Evolutionary conservation across 441 rosid genomes (phyloP).

Genomic region (Adansonia madagascariensis): DNA sequence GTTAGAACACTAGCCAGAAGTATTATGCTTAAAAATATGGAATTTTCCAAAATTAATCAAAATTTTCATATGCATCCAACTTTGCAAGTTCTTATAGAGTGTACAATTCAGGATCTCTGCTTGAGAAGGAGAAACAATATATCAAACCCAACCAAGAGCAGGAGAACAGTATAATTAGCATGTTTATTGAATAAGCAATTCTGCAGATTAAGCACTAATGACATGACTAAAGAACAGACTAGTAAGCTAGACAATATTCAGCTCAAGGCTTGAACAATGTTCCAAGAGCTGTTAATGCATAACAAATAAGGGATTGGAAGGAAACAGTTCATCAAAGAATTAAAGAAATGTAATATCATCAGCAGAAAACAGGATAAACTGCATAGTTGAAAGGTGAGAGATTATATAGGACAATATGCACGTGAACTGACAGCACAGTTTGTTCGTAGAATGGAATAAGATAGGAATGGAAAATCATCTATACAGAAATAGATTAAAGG

Average conservation of each 20-base stretch:
- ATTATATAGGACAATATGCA: slow-evolving; percentile 10
- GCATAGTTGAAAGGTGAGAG: slow-evolving; percentile 19
- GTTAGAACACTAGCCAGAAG: slow-evolving; percentile 1
- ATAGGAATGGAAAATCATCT: neutral
- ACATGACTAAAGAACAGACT: neutral
- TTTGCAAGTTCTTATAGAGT: neutral
- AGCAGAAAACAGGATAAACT: slow-evolving; percentile 3
- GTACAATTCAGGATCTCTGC: neutral
- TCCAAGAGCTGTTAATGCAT: neutral
- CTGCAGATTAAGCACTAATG: slow-evolving; percentile 17
- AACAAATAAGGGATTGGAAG: neutral
- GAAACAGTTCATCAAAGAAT: neutral
- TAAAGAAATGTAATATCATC: slow-evolving; percentile 3
- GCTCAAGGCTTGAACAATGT: slow-evolving; percentile 1
- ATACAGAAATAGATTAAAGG: neutral
- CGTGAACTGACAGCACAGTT: neutral
- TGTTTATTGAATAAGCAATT: neutral
- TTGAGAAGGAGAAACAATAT: slow-evolving; percentile 12
- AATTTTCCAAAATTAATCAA: slow-evolving; percentile 24
- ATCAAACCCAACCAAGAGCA: slow-evolving; percentile 5
- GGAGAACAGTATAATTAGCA: neutral
- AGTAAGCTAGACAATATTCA: slow-evolving; percentile 7
- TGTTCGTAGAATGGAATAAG: slow-evolving; percentile 2
- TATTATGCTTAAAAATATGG: slow-evolving; percentile 24
- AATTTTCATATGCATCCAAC: slow-evolving; percentile 13